Conservation (phyloP, 495 filamentous ascomycete genomes). For the Talaromyces proteolyticus region DNA sequence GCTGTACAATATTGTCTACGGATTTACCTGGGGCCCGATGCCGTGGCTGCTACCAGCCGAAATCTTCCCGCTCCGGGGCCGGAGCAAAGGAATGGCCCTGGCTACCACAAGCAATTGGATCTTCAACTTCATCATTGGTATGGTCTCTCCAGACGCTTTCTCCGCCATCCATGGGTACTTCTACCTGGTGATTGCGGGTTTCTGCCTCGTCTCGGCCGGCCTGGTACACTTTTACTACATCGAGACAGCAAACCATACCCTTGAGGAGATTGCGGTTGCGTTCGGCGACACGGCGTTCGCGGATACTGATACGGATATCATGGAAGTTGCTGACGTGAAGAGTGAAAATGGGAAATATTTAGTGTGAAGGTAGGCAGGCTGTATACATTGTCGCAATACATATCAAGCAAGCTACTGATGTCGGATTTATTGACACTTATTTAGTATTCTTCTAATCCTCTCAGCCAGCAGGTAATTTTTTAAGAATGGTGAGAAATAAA, state of each 20-base stretch:
- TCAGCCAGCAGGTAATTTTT: too few relatives aligned
- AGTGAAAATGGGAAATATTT: slow-evolving; percentile 26
- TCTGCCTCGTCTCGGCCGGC: slow-evolving; percentile 48
- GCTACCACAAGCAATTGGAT: slow-evolving; percentile 12
- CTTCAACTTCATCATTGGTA: slow-evolving; percentile 67
- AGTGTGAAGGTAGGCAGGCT: background rate
- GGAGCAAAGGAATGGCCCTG: slow-evolving; percentile 46
- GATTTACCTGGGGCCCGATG: slow-evolving; percentile 19
- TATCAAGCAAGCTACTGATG: too few relatives aligned
- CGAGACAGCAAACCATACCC: slow-evolving; percentile 49
- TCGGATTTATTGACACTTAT: too few relatives aligned
- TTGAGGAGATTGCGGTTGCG: slow-evolving; percentile 56
- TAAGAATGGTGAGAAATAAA: too few relatives aligned
- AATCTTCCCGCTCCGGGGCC: slow-evolving; percentile 43
- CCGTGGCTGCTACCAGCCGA: slow-evolving; percentile 13
- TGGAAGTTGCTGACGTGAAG: slow-evolving; percentile 7
- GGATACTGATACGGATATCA: slow-evolving; percentile 11
- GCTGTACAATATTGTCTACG: slow-evolving; percentile 26
- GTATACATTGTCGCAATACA: too few relatives aligned
- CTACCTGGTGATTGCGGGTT: slow-evolving; percentile 64
- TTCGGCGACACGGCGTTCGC: slow-evolving; percentile 23
- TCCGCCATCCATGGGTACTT: slow-evolving; percentile 56
- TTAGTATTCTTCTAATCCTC: too few relatives aligned
- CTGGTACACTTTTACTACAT: slow-evolving; percentile 64
- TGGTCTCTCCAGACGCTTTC: slow-evolving; percentile 65